phyloP scores from a whole-genome alignment of 2,329 filamentous ascomycete genomes.

The Fusarium hainanense region DNA sequence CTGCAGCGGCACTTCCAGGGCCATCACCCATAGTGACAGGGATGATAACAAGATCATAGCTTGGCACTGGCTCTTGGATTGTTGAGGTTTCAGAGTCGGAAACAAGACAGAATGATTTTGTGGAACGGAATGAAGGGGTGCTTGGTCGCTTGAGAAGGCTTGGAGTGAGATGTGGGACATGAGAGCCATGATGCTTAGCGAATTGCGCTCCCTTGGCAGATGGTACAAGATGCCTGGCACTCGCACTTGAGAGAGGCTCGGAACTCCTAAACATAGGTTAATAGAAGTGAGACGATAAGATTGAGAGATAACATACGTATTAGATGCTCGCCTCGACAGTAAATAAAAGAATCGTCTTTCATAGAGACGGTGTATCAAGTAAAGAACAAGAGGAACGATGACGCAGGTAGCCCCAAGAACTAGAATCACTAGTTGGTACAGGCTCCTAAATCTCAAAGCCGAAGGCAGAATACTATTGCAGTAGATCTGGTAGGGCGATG shows the following conservation, averaged over 20 bases:
- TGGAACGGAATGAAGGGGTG: conserved; percentile 3
- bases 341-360: background rate
- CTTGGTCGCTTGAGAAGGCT: background rate
- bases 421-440: background rate
- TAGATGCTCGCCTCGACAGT: background rate
- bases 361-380: background rate
- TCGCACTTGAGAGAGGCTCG: background rate
- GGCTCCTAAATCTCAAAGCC: background rate
- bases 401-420: background rate
- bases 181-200: background rate
- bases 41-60: conserved; percentile 1
- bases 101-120: background rate
- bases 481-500: background rate
- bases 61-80: background rate
- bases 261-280: background rate
- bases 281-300: rapidly evolving
- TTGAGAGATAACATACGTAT: background rate
- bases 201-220: background rate
- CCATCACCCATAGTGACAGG: background rate
- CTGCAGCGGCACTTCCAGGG: background rate
- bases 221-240: background rate
- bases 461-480: conserved; percentile 1
- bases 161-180: background rate
- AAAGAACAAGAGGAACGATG: background rate
- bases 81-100: background rate